These are phyloP conservation scores for Mycoemilia scoparia DNA, from an alignment of 192 early-diverging fungal genomes.

Conservation along the genomic window DNA sequence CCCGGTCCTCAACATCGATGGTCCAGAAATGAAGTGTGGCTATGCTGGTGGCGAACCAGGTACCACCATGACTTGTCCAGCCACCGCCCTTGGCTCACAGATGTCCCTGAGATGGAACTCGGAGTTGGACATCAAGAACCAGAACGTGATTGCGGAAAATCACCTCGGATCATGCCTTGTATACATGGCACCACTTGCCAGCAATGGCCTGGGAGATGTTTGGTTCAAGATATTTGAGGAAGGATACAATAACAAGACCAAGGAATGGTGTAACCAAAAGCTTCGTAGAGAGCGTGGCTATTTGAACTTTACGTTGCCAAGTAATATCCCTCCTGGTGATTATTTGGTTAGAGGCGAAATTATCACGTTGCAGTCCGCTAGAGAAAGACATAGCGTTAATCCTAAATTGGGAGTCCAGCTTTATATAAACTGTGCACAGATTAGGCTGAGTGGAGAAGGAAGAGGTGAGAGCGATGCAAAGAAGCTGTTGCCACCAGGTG, in stretches of 20 bases:
- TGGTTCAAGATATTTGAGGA: slow-evolving; percentile 7
- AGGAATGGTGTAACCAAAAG: slow-evolving; percentile 12
- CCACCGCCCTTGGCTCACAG: neutral
- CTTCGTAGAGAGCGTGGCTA: slow-evolving; percentile 9
- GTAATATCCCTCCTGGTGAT: slow-evolving; percentile 10
- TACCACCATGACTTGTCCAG: neutral
- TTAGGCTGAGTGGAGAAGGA: slow-evolving; percentile 6
- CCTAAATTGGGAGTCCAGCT: slow-evolving; percentile 6
- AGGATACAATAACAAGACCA: slow-evolving; percentile 5
- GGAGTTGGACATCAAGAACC: neutral
- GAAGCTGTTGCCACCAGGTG: slow-evolving; percentile 8
- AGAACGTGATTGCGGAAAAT: neutral
- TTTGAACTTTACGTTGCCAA: slow-evolving; percentile 8
- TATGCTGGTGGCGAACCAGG: neutral
- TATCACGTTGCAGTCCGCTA: slow-evolving; percentile 9
- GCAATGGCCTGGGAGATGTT: neutral
- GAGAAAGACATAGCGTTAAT: slow-evolving; percentile 4
- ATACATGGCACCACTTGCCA: neutral
- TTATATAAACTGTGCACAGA: slow-evolving; percentile 13
- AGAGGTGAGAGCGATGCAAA: too few species aligned
- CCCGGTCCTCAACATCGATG: neutral
- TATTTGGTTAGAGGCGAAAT: slow-evolving; percentile 19
- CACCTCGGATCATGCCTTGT: neutral
- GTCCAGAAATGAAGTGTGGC: neutral
- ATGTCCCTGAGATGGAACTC: neutral